phyloP scores from a whole-genome alignment of 352 stramenopile species.

The Phytophthora citrophthora region DNA sequence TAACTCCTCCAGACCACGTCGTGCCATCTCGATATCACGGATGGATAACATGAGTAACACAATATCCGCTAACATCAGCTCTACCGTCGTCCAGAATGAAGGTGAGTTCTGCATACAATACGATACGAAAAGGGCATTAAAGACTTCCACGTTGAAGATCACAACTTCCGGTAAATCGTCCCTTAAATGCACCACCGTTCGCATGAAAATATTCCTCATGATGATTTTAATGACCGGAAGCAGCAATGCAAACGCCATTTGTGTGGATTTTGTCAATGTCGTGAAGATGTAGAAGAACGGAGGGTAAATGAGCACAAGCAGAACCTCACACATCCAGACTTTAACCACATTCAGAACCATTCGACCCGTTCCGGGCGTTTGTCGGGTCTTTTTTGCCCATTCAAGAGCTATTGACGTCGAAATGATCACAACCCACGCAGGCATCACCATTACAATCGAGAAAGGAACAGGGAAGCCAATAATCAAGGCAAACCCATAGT shows the following conservation, averaged over 20 bases:
- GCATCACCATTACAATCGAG: slow-evolving; percentile 19
- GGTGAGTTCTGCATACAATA: slow-evolving; percentile 39
- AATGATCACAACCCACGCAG: slow-evolving; percentile 21
- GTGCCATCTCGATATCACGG: slow-evolving; percentile 15
- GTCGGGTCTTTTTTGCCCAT: slow-evolving; percentile 16
- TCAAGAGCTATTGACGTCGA: slow-evolving; percentile 6
- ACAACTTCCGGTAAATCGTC: slow-evolving; percentile 1
- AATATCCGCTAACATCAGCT: not conserved
- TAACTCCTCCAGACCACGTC: slow-evolving; percentile 1
- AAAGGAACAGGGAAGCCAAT: slow-evolving; percentile 32
- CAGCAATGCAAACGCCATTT: slow-evolving; percentile 20
- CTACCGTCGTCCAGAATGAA: not conserved
- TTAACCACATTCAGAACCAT: slow-evolving; percentile 22
- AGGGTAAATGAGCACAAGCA: slow-evolving; percentile 30
- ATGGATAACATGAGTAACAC: slow-evolving; percentile 20
- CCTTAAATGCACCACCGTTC: slow-evolving; percentile 22
- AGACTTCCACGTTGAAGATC: slow-evolving; percentile 35
- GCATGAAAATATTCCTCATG: slow-evolving; percentile 21
- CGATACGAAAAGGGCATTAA: slow-evolving; percentile 32
- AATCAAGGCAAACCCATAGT: slow-evolving; percentile 4
- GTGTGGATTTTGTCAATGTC: slow-evolving; percentile 8
- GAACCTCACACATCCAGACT: slow-evolving; percentile 22
- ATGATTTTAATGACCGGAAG: slow-evolving; percentile 26
- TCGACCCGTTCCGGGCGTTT: slow-evolving; percentile 9
- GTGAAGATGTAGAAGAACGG: slow-evolving; percentile 30